Conservation (phyloP, 768 basidiomycete species). For the Austroboletus festivus region DNA sequence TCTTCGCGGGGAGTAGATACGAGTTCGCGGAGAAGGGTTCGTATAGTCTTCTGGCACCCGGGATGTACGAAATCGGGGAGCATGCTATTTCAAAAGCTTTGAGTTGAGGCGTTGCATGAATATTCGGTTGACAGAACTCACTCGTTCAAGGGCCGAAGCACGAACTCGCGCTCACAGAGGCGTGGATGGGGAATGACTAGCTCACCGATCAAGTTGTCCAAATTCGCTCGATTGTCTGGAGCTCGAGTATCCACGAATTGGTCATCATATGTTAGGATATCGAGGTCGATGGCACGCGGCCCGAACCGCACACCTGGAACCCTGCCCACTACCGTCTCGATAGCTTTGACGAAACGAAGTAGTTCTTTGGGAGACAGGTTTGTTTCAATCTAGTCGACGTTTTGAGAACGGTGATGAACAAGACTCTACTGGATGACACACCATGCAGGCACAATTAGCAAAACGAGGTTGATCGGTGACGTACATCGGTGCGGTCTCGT, state of each 20-base stretch:
- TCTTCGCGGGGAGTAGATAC: conserved; percentile 26
- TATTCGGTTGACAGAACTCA: conserved; percentile 32
- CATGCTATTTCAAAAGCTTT: conserved; percentile 50
- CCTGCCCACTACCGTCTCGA: conserved; percentile 76
- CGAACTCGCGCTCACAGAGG: conserved; percentile 85
- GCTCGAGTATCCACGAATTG: conserved; percentile 55
- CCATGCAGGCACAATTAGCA: conserved; percentile 88
- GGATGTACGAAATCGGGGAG: conserved; percentile 77
- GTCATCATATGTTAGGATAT: conserved; percentile 75
- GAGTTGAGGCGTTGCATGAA: not conserved
- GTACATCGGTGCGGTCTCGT: conserved; percentile 96
- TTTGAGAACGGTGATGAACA: conserved; percentile 2
- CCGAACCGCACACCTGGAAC: conserved; percentile 78
- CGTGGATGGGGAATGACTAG: conserved; percentile 84
- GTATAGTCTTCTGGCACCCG: conserved; percentile 42
- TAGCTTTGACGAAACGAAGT: conserved; percentile 61
- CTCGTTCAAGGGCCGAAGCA: conserved; percentile 85
- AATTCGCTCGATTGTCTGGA: conserved; percentile 38
- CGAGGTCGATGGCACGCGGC: conserved; percentile 87
- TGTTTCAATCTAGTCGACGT: conserved; percentile 73
- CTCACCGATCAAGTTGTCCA: conserved; percentile 60
- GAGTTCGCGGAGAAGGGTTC: conserved; percentile 43
- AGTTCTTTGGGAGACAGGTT: conserved; percentile 57
- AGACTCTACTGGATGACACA: conserved; percentile 38
- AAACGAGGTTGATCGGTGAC: conserved; percentile 86